Percentiles rank a stretch among this genome's conserved stretches.
phyloP scores from a whole-genome alignment of 2,329 filamentous ascomycete genomes.

The Aureobasidium mangrovei region DNA sequence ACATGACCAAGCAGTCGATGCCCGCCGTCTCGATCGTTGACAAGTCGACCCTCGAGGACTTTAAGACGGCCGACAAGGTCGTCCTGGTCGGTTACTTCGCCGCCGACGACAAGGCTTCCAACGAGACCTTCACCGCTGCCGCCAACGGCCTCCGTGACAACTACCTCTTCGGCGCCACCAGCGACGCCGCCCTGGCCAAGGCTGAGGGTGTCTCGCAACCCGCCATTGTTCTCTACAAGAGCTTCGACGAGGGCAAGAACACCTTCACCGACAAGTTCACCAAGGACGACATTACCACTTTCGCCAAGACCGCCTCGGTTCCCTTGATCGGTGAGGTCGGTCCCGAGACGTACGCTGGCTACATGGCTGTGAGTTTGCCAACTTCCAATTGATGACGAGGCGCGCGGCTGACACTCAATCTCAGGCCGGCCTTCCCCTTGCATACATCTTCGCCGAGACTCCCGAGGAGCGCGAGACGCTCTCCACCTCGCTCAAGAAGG shows the following conservation, averaged over 20 bases:
- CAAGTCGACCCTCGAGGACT: conserved; percentile 78
- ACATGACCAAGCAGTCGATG: conserved; percentile 97
- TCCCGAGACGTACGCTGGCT: conserved; percentile 89
- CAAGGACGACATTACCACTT: conserved; percentile 67
- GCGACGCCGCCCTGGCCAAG: conserved; percentile 75
- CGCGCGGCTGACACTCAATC: neutral
- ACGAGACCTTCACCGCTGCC: conserved; percentile 71
- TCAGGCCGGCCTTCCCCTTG: conserved; percentile 60
- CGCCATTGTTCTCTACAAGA: conserved; percentile 89
- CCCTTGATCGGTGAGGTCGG: conserved; percentile 93
- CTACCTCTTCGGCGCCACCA: conserved; percentile 85
- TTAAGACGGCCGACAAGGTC: conserved; percentile 97
- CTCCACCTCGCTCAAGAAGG: conserved; percentile 65
- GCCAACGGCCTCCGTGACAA: conserved; percentile 73
- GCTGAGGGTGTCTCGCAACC: conserved; percentile 83
- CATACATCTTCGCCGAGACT: conserved; percentile 30
- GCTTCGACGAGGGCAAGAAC: conserved; percentile 93
- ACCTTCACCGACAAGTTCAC: conserved; percentile 76
- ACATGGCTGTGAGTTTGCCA: conserved; percentile 63
- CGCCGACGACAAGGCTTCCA: conserved; percentile 70
- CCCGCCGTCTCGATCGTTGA: conserved; percentile 80
- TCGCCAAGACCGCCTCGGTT: conserved; percentile 75
- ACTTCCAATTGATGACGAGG: neutral
- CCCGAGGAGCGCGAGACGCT: conserved; percentile 52
- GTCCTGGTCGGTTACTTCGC: conserved; percentile 85